Base-by-base conservation (phyloP, 495 filamentous ascomycete genomes). In the Wilcoxina mikolae region DNA sequence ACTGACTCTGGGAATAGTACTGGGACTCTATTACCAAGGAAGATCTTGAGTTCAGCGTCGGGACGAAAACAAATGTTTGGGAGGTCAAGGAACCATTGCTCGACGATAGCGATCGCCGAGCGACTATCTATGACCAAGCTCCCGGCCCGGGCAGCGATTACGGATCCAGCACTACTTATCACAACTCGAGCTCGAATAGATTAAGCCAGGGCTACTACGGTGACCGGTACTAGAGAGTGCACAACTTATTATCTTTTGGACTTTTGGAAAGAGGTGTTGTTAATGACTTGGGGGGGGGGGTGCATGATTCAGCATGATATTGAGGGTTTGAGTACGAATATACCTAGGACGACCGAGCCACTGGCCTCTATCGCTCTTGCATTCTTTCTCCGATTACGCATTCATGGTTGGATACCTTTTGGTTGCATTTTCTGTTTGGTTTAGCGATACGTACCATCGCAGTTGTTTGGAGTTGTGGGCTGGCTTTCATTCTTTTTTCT, bases 21-120 rank as follows among this genome's bases (percentile, higher is more conserved):
- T 99, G 91, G 91, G 91, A 99, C 68, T 95, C 90, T 24, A 96
- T 99, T 71, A 99, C 91, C 45, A 88, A 84, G 64, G 91, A 96
- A 72, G 91, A 99, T 67, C 79, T 99, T 53, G 91, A 99, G 68
- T 99, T 99, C 71, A 91, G 85, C 48, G 91, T 99, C 31, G 90
- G 91, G 49, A 84, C 83, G 49, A 87, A 94, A 68, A 80, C 83
- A 64, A 93, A 94, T 67, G 94, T 90, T 64, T 99, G 93, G 91
- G 91, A 99, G 70, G 85, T 99, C 58, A 99, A 99, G 69, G 90
- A 96, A 56, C 41, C 24, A 28, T 75, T 85, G 15, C 72, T 94
- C 10, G 77, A 83, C n/a, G 91, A 94, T 53, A 89, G 95, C 46
- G 87, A 95, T 35, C 78, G 83, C 49, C 78, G 87, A 39, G 73